A percentile compares a stretch with the other conserved stretches of the same genome.
These are phyloP conservation scores for Penstemon davidsonii DNA, from an alignment of 257 asterid species.

Conservation along the genomic window DNA sequence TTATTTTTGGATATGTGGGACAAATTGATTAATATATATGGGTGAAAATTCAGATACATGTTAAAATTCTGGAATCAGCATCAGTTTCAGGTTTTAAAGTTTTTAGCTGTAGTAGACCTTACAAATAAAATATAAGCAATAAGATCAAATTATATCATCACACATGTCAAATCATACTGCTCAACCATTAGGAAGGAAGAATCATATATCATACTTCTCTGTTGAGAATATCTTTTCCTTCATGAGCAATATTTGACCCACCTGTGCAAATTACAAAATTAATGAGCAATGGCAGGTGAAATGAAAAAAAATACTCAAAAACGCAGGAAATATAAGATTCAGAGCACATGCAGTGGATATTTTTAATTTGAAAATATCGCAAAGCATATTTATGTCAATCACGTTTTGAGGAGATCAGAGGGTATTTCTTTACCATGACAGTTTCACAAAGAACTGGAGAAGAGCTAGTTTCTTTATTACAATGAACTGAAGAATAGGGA, in stretches of 20 bases:
- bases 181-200: slow-evolving; percentile 11
- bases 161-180: not conserved
- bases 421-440: not conserved
- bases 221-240: slow-evolving; percentile 34
- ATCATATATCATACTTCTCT: slow-evolving; percentile 40
- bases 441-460: slow-evolving; percentile 6
- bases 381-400: not conserved
- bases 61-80: no score
- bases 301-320: slow-evolving; percentile 8
- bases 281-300: slow-evolving; percentile 18
- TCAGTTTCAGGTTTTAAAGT: no score
- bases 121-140: not conserved
- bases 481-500: not conserved
- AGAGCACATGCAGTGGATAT: slow-evolving; percentile 1
- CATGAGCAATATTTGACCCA: slow-evolving; percentile 30
- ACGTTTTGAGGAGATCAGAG: not conserved
- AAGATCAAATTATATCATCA: not conserved
- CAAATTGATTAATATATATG: no score
- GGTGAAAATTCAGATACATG: not conserved
- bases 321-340: not conserved
- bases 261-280: slow-evolving; percentile 34
- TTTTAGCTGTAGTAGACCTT: not conserved
- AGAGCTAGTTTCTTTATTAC: no score
- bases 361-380: not conserved
- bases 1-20: no score